These are phyloP conservation scores for Clarireedia paspali DNA, from an alignment of 2,329 filamentous ascomycete species.

Conservation along the genomic window DNA sequence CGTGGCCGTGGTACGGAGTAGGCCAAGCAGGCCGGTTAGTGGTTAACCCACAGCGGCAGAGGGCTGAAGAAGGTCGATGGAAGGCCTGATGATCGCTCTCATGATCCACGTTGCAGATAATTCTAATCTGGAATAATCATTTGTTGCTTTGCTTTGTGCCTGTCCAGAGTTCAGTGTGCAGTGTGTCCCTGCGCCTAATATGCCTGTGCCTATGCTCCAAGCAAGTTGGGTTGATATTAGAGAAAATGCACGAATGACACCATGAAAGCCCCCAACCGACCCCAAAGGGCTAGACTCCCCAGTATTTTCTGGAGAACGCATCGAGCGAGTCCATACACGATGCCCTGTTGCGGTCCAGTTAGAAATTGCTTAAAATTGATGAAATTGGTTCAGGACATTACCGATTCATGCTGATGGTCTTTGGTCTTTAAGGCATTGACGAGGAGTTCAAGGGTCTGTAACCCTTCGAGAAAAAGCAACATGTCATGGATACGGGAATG, in stretches of 20 bases:
- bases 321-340: background rate
- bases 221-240: background rate
- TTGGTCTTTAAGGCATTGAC: constrained; percentile 10
- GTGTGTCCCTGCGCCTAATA: too few relatives aligned
- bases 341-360: background rate
- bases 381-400: constrained; percentile 11
- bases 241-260: background rate
- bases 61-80: constrained; percentile 9
- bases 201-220: background rate
- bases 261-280: too few relatives aligned
- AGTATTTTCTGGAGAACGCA: background rate
- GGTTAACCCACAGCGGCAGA: background rate
- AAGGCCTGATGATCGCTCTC: constrained; percentile 9
- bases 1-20: too few relatives aligned
- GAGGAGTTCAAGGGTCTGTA: constrained; percentile 3
- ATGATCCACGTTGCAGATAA: constrained; percentile 7
- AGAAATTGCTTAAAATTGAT: background rate
- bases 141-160: background rate
- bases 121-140: background rate
- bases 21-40: too few relatives aligned
- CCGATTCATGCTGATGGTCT: constrained; percentile 12
- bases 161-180: too few relatives aligned
- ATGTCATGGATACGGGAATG: background rate
- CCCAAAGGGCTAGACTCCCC: too few relatives aligned
- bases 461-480: constrained; percentile 1